phyloP scores from a whole-genome alignment of 1,284 basidiomycete species.

The Rhodotorula sp. region DNA sequence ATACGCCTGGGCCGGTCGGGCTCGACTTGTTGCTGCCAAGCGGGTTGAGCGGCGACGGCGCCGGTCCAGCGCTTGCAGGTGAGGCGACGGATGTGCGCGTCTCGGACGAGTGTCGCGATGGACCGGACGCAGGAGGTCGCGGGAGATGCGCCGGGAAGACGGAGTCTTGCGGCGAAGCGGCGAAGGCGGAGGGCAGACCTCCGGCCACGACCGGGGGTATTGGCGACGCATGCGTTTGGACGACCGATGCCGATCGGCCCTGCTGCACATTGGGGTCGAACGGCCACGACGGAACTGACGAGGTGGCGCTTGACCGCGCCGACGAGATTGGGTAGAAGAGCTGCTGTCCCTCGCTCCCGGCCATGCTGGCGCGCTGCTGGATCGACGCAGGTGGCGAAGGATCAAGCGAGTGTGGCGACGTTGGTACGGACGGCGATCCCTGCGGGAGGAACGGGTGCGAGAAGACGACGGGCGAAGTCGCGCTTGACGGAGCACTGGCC shows the following conservation, averaged over 20 bases:
- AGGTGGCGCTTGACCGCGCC: background rate
- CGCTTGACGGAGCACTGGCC: too few species aligned
- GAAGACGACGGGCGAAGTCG: too few species aligned
- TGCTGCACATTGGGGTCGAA: too few species aligned
- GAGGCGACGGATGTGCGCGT: background rate
- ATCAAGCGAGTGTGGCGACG: too few species aligned
- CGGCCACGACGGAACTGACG: background rate
- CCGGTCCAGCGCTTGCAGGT: background rate
- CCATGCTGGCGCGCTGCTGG: too few species aligned
- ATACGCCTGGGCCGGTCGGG: background rate
- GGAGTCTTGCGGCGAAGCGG: background rate
- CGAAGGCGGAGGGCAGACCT: too few species aligned
- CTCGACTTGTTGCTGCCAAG: background rate
- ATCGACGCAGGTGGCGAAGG: too few species aligned
- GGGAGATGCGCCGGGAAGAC: too few species aligned
- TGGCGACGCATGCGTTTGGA: too few species aligned
- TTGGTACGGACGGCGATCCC: too few species aligned
- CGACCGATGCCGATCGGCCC: background rate
- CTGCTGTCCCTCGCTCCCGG: too few species aligned
- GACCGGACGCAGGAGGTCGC: background rate
- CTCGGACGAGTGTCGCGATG: background rate
- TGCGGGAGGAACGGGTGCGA: too few species aligned
- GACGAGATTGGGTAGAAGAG: conserved; percentile 21
- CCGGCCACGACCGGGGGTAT: background rate
- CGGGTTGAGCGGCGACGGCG: background rate